Base-by-base conservation (phyloP, 2,329 filamentous ascomycete genomes). In the Fusarium avenaceum region DNA sequence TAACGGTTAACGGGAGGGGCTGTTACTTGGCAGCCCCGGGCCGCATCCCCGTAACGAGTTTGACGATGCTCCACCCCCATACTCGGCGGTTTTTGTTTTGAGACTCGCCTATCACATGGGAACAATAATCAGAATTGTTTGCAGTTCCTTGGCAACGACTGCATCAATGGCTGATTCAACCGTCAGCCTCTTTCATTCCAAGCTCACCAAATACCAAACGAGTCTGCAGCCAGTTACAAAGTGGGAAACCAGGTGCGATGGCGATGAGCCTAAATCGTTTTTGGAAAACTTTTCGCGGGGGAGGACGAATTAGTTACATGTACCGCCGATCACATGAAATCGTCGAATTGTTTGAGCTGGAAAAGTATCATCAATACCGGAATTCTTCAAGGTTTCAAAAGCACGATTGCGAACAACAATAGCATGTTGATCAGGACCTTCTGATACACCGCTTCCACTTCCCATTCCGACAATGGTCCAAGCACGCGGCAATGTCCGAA, bases 81-180 rank as follows among this genome's bases (percentile, higher is more conserved):
- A 70, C 48, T 63, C 60, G 2, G 55, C 65, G 17, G 24, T 24
- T 24, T 24, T 24, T 56, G 46, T 42, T 48, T 43, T 43, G 33
- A 19, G 56, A 51, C 4, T 52, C 33, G 30, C 26, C 39, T 65
- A 72, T 76, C 14, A 48, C 73, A 74, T 22, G 76, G 75, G 2
- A 51, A 78, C 11, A 11, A 40, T 4, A 67, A 79, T 32, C 3
- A 43, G 0, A 80, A 79, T 45, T 77, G 67, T 60, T 70, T 83
- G 33, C 72, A 56, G 24, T 83, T 83, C 32, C 53, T 81, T 2
- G 79, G 81, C 6, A 74, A 72, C 30, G 81, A 80, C 4, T 63
- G 66, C 1, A 72, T 83, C 17, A 62, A 77, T 15, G 80, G 79
- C 14, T 22, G 56, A 38, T 6, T 80, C 9, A 70, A 75, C 14